Evolutionary conservation across 2,329 filamentous ascomycete genomes (phyloP).

Genomic region (Pseudofabraea citricarpa): DNA sequence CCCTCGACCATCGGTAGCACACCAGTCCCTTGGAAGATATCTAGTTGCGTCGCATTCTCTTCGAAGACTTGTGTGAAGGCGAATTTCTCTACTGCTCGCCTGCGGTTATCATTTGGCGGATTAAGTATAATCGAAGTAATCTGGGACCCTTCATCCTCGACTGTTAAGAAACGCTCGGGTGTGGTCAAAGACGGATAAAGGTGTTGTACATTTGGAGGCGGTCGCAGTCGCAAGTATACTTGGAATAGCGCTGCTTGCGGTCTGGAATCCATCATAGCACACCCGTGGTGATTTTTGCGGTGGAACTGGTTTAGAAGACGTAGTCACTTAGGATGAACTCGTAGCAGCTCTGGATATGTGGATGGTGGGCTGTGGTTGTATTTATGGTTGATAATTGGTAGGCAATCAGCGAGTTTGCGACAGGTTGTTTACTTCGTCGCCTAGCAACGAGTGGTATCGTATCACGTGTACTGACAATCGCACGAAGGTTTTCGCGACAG

Average conservation of each 20-base stretch:
- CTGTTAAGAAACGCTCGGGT: conserved; percentile 69
- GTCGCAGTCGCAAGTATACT: conserved; percentile 81
- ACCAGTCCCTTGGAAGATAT: conserved; percentile 78
- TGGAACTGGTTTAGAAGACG: no score
- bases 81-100: conserved; percentile 87
- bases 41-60: conserved; percentile 76
- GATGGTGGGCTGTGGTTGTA: no score
- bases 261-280: no score
- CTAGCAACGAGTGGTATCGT: no score
- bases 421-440: no score
- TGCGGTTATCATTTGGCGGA: conserved; percentile 76
- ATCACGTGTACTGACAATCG: no score
- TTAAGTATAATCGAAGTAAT: conserved; percentile 72
- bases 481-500: no score
- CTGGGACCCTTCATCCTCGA: conserved; percentile 53
- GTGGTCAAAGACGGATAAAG: conserved; percentile 33
- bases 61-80: conserved; percentile 92
- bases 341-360: no score
- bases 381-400: no score
- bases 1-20: conserved; percentile 74
- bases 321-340: no score
- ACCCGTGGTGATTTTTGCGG: no score
- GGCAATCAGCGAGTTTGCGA: no score
- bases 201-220: conserved; percentile 42
- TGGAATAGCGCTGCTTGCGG: conserved; percentile 67